Evolutionary conservation across 805 yeast genomes (phyloP).

Genomic region (Diddensiella caesifluorescens): DNA sequence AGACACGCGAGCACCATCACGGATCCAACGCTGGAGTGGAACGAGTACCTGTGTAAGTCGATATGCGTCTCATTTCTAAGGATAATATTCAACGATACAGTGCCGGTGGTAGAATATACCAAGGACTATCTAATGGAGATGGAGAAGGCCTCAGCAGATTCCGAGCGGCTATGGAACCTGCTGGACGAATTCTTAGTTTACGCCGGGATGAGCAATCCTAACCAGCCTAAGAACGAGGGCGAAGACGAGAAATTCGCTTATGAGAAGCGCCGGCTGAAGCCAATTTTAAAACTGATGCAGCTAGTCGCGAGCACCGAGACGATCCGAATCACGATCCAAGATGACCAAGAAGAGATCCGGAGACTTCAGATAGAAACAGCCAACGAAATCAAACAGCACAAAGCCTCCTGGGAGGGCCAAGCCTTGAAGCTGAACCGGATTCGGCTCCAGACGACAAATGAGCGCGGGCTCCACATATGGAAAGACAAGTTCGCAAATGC

Average conservation of each 20-base stretch:
- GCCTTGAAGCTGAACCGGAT: constrained; percentile 20
- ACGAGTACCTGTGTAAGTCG: constrained; percentile 33
- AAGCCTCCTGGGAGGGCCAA: constrained; percentile 23
- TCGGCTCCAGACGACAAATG: constrained; percentile 22
- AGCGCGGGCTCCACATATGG: constrained; percentile 24
- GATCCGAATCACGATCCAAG: constrained; percentile 30
- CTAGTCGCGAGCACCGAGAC: constrained; percentile 33
- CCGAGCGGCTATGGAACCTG: constrained; percentile 30
- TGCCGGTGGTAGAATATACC: constrained; percentile 27
- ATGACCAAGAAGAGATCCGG: constrained; percentile 30
- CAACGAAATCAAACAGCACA: constrained; percentile 27
- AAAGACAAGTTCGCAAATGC: constrained; percentile 26
- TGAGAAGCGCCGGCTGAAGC: not conserved
- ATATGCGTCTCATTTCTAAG: constrained; percentile 29
- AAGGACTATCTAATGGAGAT: constrained; percentile 26
- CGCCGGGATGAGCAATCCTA: constrained; percentile 16
- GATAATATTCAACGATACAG: constrained; percentile 30
- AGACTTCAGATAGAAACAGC: constrained; percentile 23
- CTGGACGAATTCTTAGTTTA: constrained; percentile 25
- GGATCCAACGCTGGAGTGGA: constrained; percentile 35
- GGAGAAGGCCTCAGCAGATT: constrained; percentile 32
- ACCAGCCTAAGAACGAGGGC: constrained; percentile 4
- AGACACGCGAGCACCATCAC: constrained; percentile 31
- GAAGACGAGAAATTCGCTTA: not conserved
- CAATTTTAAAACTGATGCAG: constrained; percentile 20